phyloP scores from a whole-genome alignment of 2,329 filamentous ascomycete species.

The Neopestalotiopsis clavispora region DNA sequence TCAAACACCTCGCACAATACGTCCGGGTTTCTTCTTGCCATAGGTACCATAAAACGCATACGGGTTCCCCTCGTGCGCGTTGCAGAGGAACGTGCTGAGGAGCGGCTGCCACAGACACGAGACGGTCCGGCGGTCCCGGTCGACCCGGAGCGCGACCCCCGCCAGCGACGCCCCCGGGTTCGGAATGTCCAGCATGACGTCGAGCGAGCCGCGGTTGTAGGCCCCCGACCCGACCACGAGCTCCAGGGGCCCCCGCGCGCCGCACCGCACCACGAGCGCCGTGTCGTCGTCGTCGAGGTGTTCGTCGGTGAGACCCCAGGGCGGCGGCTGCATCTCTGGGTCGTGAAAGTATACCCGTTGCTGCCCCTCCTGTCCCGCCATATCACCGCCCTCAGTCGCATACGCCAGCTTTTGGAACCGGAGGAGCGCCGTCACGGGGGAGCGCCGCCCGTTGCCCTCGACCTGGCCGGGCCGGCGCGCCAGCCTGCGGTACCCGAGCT shows the following conservation, averaged over 20 bases:
- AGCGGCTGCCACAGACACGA: conserved; percentile 4
- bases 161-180: neutral
- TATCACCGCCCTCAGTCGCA: no score
- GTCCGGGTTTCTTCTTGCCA: conserved; percentile 6
- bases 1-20: conserved; percentile 4
- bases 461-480: neutral
- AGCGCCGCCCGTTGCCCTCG: neutral
- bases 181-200: conserved; percentile 4
- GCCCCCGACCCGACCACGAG: neutral
- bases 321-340: neutral
- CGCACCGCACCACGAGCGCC: neutral
- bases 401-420: neutral
- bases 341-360: neutral
- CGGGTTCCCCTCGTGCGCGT: conserved; percentile 5
- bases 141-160: neutral
- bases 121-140: neutral
- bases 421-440: neutral
- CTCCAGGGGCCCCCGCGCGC: neutral
- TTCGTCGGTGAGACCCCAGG: neutral
- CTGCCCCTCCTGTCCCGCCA: neutral
- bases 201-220: neutral
- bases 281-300: no score
- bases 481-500: neutral
- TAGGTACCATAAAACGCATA: conserved; percentile 3
- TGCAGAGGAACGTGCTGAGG: conserved; percentile 1